Conservation (phyloP, 805 yeast genomes). For the Saturnispora halmiae region DNA sequence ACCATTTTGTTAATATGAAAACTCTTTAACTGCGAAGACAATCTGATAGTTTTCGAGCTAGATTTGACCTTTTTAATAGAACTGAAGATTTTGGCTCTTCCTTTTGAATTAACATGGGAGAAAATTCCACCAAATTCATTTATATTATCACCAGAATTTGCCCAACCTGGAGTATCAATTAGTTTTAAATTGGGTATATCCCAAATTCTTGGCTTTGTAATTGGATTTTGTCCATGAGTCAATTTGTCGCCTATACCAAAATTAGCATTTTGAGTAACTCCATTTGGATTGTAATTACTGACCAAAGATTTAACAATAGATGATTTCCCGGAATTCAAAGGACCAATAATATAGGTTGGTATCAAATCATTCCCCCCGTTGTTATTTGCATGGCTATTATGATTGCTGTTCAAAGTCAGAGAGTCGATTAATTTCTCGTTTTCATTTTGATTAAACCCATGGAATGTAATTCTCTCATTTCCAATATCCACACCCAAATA, state of each 20-base stretch:
- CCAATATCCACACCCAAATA: slow-evolving; percentile 3
- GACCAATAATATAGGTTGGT: slow-evolving; percentile 23
- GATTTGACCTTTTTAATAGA: neutral
- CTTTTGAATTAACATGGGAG: slow-evolving; percentile 3
- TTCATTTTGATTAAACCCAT: neutral
- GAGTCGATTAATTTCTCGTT: slow-evolving; percentile 5
- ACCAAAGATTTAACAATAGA: slow-evolving; percentile 12
- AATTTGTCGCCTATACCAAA: slow-evolving; percentile 2
- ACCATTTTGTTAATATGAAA: slow-evolving; percentile 6
- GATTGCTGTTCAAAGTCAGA: no score
- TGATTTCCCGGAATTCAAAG: slow-evolving; percentile 26
- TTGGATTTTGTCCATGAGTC: slow-evolving; percentile 8
- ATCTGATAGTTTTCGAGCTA: neutral
- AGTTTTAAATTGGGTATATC: slow-evolving; percentile 14
- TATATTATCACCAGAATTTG: slow-evolving; percentile 18
- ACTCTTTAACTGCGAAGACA: neutral
- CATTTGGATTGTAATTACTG: neutral
- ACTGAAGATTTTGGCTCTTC: neutral
- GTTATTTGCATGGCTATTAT: no score
- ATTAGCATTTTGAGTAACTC: slow-evolving; percentile 1
- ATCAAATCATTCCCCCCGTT: neutral
- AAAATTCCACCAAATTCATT: slow-evolving; percentile 10
- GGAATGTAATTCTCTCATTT: neutral
- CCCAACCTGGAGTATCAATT: slow-evolving; percentile 26
- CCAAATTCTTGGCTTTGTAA: slow-evolving; percentile 12